These are phyloP conservation scores for Trametes meyenii DNA, from an alignment of 768 basidiomycete genomes.

Conservation along the genomic window DNA sequence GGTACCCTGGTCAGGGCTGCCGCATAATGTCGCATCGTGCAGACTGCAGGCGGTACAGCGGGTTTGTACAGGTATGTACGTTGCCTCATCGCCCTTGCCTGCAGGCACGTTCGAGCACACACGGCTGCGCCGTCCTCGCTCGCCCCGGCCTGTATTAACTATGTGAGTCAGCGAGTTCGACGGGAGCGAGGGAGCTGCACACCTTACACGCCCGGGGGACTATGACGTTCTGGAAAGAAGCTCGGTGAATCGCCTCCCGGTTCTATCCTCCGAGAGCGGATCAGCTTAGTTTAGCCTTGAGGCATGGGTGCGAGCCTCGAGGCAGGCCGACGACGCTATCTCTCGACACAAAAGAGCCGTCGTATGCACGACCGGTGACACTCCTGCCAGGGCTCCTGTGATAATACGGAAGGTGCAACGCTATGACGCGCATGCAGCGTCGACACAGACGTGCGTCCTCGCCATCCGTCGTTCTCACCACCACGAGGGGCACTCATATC, in stretches of 20 bases:
- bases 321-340: constrained; percentile 1
- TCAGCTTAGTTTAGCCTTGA: constrained; percentile 7
- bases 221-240: neutral
- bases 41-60: no score
- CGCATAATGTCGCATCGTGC: no score
- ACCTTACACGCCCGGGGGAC: neutral
- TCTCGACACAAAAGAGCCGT: constrained; percentile 2
- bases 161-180: neutral
- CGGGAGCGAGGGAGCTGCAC: neutral
- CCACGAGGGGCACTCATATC: neutral
- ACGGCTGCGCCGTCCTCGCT: no score
- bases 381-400: neutral
- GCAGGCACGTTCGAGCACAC: no score
- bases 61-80: no score
- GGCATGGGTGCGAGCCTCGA: constrained; percentile 17
- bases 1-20: no score
- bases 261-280: constrained; percentile 2
- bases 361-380: neutral
- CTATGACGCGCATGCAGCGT: neutral
- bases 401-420: neutral
- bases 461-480: neutral
- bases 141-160: neutral
- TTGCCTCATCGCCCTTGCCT: no score
- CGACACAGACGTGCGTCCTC: neutral
- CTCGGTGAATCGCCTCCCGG: constrained; percentile 6